Evolutionary conservation across 345 rosid genomes (phyloP).

Genomic region (Murraya paniculata): DNA sequence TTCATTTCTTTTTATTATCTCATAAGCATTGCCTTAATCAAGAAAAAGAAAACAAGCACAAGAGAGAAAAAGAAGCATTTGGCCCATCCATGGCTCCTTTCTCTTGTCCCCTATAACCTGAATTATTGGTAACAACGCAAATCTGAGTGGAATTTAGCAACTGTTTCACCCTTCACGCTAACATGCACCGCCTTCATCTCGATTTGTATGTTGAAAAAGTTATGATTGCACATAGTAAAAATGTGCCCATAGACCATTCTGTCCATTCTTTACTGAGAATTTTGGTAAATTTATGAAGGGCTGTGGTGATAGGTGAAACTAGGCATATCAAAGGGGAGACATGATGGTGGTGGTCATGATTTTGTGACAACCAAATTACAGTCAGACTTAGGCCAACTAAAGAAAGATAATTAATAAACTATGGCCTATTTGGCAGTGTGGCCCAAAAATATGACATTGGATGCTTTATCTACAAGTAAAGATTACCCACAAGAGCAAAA

Average conservation of each 20-base stretch:
- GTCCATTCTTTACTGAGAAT: neutral
- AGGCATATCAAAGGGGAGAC: neutral
- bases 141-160: slow-evolving; percentile 4
- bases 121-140: slow-evolving; percentile 6
- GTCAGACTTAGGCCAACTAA: neutral
- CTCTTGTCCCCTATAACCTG: slow-evolving; percentile 33
- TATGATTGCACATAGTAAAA: neutral
- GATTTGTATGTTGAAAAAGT: neutral
- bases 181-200: slow-evolving; percentile 10
- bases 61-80: slow-evolving; percentile 1
- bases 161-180: slow-evolving; percentile 11
- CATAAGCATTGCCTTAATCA: slow-evolving; percentile 3
- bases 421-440: neutral
- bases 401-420: neutral
- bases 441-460: neutral
- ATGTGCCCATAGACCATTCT: neutral
- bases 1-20: slow-evolving; percentile 33
- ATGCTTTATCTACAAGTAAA: slow-evolving; percentile 13
- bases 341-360: neutral
- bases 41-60: slow-evolving; percentile 30
- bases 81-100: slow-evolving; percentile 35
- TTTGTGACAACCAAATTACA: neutral
- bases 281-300: neutral
- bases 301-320: neutral
- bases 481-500: neutral